Conservation (phyloP, 2,329 filamentous ascomycete genomes). For the Pseudocercospora musae region DNA sequence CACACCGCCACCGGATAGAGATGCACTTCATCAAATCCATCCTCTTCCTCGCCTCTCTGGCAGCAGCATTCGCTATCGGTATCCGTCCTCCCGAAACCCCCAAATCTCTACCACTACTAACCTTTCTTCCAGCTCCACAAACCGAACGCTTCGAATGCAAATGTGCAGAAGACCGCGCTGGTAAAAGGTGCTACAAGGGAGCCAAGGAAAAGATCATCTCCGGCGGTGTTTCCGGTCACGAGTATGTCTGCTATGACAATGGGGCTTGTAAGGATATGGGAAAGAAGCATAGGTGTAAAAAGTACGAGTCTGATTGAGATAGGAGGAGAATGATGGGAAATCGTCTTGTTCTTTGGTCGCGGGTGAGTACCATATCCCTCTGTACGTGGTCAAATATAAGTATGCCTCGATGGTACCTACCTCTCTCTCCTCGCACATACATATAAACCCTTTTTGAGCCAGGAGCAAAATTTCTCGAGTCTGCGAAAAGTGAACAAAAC, state of each 20-base stretch:
- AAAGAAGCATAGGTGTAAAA: not conserved
- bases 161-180: not conserved
- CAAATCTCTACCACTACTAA: no score
- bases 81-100: no score
- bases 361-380: no score
- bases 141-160: not conserved
- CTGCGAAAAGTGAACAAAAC: not conserved
- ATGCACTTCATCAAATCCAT: not conserved
- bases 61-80: not conserved
- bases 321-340: not conserved
- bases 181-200: not conserved
- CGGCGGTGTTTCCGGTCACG: not conserved
- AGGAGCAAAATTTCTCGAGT: no score
- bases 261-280: not conserved
- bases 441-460: no score
- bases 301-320: not conserved
- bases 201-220: not conserved
- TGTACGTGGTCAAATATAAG: no score
- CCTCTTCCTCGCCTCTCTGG: not conserved
- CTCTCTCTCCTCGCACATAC: no score
- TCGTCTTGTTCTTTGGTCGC: no score
- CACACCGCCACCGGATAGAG: no score
- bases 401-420: no score
- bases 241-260: not conserved
- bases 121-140: no score